Evolutionary conservation across 352 stramenopile genomes (phyloP).

Genomic region (Paralagenidium karlingii): DNA sequence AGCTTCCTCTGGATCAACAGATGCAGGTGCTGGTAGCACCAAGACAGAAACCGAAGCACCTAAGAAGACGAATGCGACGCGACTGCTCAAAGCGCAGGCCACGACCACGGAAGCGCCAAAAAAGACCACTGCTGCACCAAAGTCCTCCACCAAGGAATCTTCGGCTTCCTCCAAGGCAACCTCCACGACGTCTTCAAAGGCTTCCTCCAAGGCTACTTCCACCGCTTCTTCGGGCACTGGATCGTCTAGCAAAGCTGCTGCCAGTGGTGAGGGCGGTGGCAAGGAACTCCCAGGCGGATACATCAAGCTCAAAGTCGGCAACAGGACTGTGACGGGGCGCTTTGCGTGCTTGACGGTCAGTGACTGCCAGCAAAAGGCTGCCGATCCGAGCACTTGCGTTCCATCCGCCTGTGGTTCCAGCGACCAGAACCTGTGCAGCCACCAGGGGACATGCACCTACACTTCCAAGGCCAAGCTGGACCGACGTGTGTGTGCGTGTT

Average conservation of each 20-base stretch:
- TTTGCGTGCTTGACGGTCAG: conserved; percentile 43
- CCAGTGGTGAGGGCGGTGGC: conserved; percentile 3
- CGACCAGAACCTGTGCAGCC: conserved; percentile 17
- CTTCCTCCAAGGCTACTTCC: neutral
- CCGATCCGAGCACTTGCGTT: conserved; percentile 16
- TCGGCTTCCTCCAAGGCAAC: neutral
- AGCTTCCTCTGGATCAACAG: too few relatives aligned
- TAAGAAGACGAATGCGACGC: neutral
- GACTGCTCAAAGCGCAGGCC: neutral
- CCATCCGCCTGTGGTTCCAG: conserved; percentile 24
- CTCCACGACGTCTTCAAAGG: neutral
- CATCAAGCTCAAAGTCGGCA: conserved; percentile 40
- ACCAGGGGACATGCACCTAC: conserved; percentile 67
- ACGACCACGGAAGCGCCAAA: neutral
- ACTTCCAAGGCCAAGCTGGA: conserved; percentile 39
- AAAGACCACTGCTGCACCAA: neutral
- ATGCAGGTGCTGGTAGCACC: neutral
- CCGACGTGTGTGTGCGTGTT: conserved; percentile 34
- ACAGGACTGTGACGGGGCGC: conserved; percentile 31
- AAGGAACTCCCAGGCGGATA: too few relatives aligned
- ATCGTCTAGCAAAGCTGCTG: neutral
- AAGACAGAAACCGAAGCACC: neutral
- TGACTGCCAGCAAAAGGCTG: conserved; percentile 42
- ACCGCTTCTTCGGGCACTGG: neutral
- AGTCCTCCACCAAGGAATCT: neutral